phyloP scores from a whole-genome alignment of 2,329 filamentous ascomycete species.

The Colletotrichum sp. region DNA sequence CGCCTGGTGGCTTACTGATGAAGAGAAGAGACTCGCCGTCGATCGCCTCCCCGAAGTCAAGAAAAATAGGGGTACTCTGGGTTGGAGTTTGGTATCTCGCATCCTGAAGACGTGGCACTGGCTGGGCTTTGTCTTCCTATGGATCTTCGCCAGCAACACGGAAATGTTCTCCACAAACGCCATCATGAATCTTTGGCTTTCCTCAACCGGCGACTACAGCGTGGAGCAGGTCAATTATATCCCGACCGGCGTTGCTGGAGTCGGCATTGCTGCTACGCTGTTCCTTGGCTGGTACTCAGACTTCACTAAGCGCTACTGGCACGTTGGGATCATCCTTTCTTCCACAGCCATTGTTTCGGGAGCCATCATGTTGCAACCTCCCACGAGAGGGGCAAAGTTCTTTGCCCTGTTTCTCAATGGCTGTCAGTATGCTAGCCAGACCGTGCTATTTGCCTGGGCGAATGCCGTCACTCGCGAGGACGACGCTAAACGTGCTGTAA shows the following conservation, averaged over 20 bases:
- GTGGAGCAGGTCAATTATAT: background rate
- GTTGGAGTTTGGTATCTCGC: background rate
- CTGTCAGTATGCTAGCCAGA: background rate
- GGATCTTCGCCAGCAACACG: background rate
- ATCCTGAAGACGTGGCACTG: background rate
- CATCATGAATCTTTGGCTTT: background rate
- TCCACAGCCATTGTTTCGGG: background rate
- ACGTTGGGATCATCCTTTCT: background rate
- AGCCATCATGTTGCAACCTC: background rate
- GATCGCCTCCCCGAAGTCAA: background rate
- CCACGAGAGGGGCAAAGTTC: background rate
- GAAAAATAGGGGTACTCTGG: background rate
- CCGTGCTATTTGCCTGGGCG: background rate
- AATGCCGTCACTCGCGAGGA: background rate
- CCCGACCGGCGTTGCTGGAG: background rate
- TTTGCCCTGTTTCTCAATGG: background rate
- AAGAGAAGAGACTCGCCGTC: background rate
- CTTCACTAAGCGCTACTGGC: background rate
- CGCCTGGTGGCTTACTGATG: background rate
- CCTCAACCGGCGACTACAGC: background rate
- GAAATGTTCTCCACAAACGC: background rate
- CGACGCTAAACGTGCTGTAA: background rate
- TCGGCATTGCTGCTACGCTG: background rate
- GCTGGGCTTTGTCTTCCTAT: background rate
- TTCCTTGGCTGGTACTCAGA: background rate